Conservation (phyloP, 345 rosid genomes). For the Gossypium turneri region DNA sequence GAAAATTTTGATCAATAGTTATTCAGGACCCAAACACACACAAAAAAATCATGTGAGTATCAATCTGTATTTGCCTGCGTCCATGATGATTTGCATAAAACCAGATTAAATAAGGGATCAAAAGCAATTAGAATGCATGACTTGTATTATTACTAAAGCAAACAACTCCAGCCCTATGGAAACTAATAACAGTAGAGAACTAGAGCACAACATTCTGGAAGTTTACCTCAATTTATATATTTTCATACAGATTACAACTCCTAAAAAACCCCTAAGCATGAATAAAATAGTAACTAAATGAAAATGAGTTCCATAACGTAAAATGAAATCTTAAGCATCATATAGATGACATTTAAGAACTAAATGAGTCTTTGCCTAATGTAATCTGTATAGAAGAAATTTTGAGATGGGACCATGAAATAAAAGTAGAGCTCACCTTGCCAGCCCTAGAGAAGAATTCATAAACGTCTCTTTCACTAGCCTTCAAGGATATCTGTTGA, state of each 20-base stretch:
- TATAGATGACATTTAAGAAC: not conserved
- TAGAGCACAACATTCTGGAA: not conserved
- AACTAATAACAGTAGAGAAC: not conserved
- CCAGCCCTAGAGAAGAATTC: slow-evolving; percentile 98
- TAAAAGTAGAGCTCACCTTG: slow-evolving; percentile 54
- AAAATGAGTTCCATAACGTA: not conserved
- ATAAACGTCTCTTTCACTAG: slow-evolving; percentile 87
- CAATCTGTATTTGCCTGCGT: not conserved
- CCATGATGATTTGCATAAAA: not conserved
- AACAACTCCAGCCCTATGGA: not conserved
- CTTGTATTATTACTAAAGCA: not conserved
- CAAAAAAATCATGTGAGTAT: too few relatives aligned
- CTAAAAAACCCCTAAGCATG: not conserved
- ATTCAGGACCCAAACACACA: not conserved
- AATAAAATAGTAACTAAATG: not conserved
- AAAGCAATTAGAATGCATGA: not conserved
- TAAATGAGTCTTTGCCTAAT: not conserved
- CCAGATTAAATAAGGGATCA: not conserved
- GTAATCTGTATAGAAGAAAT: not conserved
- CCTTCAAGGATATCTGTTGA: slow-evolving; percentile 81
- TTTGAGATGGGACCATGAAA: not conserved
- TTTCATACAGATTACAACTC: not conserved
- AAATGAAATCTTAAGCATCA: not conserved
- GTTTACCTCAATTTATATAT: not conserved
- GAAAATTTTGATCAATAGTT: slow-evolving; percentile 23